These are phyloP conservation scores for Monilinia vaccinii-corymbosi DNA, from an alignment of 2,329 filamentous ascomycete genomes.

Conservation along the genomic window DNA sequence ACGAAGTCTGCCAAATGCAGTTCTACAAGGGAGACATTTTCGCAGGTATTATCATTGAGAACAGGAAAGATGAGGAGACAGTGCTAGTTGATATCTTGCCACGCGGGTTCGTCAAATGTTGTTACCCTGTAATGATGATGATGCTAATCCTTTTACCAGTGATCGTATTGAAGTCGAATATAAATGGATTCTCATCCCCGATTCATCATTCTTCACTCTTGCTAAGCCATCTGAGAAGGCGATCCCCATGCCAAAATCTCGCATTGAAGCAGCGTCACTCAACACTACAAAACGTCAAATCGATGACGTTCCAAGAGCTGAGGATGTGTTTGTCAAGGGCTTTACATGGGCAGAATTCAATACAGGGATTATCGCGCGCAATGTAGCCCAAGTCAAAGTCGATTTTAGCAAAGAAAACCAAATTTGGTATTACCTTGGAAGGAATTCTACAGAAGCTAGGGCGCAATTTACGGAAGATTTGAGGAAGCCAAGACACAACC, in stretches of 20 bases:
- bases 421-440: slow-evolving; percentile 83
- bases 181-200: slow-evolving; percentile 72
- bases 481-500: slow-evolving; percentile 48
- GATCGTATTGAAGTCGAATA: slow-evolving; percentile 72
- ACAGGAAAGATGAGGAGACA: slow-evolving; percentile 63
- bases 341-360: slow-evolving; percentile 76
- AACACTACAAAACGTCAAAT: slow-evolving; percentile 53
- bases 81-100: slow-evolving; percentile 77
- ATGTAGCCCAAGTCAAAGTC: slow-evolving; percentile 56
- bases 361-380: slow-evolving; percentile 45
- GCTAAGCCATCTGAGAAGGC: slow-evolving; percentile 68
- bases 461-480: slow-evolving; percentile 84
- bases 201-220: slow-evolving; percentile 59
- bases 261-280: slow-evolving; percentile 55
- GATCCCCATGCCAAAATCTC: slow-evolving; percentile 57
- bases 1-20: slow-evolving; percentile 82
- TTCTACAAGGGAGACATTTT: slow-evolving; percentile 79
- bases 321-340: slow-evolving; percentile 58
- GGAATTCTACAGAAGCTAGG: slow-evolving; percentile 78
- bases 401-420: slow-evolving; percentile 65
- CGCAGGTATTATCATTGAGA: slow-evolving; percentile 80
- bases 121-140: slow-evolving; percentile 10
- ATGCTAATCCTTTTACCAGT: slow-evolving; percentile 41
- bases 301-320: slow-evolving; percentile 54
- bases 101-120: slow-evolving; percentile 55